phyloP scores from a whole-genome alignment of 2,329 filamentous ascomycete species.

The Mariannaea elegans region DNA sequence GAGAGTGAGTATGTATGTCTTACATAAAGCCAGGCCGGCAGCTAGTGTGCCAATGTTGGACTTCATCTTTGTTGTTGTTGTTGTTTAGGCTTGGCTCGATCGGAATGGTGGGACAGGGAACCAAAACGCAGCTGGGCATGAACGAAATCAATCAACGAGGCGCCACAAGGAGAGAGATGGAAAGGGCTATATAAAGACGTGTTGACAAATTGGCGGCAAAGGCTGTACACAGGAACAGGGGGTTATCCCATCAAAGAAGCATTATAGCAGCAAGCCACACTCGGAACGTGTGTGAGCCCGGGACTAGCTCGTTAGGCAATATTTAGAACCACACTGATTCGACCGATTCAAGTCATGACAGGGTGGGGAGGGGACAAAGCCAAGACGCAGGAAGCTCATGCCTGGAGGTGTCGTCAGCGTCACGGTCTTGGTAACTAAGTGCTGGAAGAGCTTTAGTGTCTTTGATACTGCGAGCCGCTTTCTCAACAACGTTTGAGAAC shows the following conservation, averaged over 20 bases:
- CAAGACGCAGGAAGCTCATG: constrained; percentile 1
- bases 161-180: not conserved
- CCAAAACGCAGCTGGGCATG: not conserved
- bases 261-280: constrained; percentile 22
- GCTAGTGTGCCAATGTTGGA: constrained; percentile 27
- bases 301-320: constrained; percentile 11
- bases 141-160: not conserved
- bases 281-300: constrained; percentile 15
- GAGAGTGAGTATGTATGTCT: constrained; percentile 1
- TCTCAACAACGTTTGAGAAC: not conserved
- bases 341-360: not conserved
- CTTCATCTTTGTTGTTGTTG: constrained; percentile 28
- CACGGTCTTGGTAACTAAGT: constrained; percentile 9
- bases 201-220: not conserved
- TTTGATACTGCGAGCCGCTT: constrained; percentile 2
- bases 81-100: not conserved
- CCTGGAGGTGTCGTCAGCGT: constrained; percentile 17
- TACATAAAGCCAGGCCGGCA: constrained; percentile 30
- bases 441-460: too few species aligned
- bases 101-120: not conserved
- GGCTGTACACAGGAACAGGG: constrained; percentile 7
- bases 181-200: constrained; percentile 17
- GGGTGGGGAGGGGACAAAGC: constrained; percentile 1
- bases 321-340: constrained; percentile 10
- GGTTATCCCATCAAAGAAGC: constrained; percentile 11